phyloP scores from a whole-genome alignment of 306 rosid species.

The Crataegus laevigata region DNA sequence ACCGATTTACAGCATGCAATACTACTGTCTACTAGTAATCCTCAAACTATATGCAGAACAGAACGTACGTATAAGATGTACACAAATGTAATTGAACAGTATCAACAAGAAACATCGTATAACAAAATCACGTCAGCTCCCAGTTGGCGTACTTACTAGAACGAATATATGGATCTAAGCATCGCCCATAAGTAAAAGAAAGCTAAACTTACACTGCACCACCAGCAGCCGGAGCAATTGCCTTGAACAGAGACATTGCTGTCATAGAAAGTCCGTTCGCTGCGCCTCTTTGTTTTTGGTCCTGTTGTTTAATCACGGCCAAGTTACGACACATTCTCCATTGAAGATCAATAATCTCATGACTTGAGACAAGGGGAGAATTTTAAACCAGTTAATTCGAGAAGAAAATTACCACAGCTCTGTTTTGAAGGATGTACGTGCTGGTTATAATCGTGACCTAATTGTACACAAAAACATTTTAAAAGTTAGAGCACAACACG shows the following conservation, averaged over 20 bases:
- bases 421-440: conserved; percentile 67
- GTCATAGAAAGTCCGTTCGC: conserved; percentile 92
- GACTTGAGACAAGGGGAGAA: not conserved
- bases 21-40: not conserved
- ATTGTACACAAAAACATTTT: not conserved
- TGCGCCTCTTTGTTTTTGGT: conserved; percentile 81
- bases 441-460: conserved; percentile 51
- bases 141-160: not conserved
- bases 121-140: not conserved
- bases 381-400: not conserved
- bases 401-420: conserved; percentile 58
- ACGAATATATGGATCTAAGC: too few species aligned
- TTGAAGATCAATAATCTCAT: not conserved
- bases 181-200: not conserved
- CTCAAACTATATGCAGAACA: not conserved
- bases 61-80: not conserved
- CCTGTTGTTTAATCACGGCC: conserved; percentile 22
- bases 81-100: not conserved
- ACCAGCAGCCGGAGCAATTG: conserved; percentile 80
- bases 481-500: not conserved
- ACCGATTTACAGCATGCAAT: not conserved
- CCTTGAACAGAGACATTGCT: conserved; percentile 71
- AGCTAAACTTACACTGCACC: conserved; percentile 63
- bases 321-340: not conserved
- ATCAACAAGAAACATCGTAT: not conserved